Evolutionary conservation across 2,329 filamentous ascomycete genomes (phyloP), one percentile per base, ranked within the genome.

Genomic region (Aspergillus hiratsukae): DNA sequence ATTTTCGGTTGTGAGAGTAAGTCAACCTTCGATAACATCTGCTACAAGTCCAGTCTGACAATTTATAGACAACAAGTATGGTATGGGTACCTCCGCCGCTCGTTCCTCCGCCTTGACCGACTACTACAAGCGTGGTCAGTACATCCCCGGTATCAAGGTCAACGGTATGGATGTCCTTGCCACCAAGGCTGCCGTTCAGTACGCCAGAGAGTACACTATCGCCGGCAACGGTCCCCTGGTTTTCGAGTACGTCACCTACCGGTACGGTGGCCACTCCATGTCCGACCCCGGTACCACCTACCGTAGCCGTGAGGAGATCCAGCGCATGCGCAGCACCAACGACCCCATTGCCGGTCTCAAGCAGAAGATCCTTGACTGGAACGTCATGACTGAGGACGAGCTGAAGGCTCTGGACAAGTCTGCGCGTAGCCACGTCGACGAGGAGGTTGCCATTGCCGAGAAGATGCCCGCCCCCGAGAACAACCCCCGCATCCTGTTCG

Each of bases 251-350:
- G 92, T 99, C 72, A 99, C 94, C 69, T 99, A 99, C 88, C 87
- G 94, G 72, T 99, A 99, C 78, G 94, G 94, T 75, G 94, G 94
- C 67, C 94, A 99, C 87, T 97, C 91, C 80, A 99, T 99, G 94
- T 97, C 93, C 73, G 94, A 99, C 78, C 94, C 94, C 58, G 94
- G 94, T 76, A 99, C 94, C 77, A 97, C 94, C 70, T 99, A 99
- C 88, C 89, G 92, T 77, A 97, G 93, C 68, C 91, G 94, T 79
- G 94, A 99, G 83, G 94, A 99, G 82, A 96, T 99, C 73, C 93
- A 97, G 83, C 92, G 93, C 78, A 99, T 99, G 94, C 90, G 94
- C 72, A 95, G 89, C 69, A 99, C 94, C 80, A 90, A 97, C 80
- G 94, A 99, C 80, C 91, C 94, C 66, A 99, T 99, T 72, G 91